phyloP scores from a whole-genome alignment of 2,329 filamentous ascomycete species.

The Fusarium ambrosium region DNA sequence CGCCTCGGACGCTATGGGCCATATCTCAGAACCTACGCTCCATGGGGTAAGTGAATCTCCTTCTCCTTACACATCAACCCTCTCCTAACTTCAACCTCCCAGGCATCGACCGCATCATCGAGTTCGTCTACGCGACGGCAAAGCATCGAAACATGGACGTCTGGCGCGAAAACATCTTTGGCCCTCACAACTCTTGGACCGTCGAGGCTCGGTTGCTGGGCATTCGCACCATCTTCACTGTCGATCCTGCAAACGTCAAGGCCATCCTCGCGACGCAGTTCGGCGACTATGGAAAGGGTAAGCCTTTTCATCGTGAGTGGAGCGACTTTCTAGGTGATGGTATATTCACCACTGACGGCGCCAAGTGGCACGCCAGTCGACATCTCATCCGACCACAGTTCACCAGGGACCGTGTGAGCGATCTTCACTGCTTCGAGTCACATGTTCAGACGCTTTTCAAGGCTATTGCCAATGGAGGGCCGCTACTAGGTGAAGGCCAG shows the following conservation, averaged over 20 bases:
- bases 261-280: constrained; percentile 92
- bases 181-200: constrained; percentile 63
- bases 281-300: constrained; percentile 84
- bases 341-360: constrained; percentile 85
- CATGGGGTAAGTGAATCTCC: constrained; percentile 58
- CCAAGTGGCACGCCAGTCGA: constrained; percentile 83
- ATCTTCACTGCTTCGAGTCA: constrained; percentile 84
- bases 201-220: constrained; percentile 69
- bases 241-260: constrained; percentile 91
- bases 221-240: constrained; percentile 78
- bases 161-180: constrained; percentile 69
- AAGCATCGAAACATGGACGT: constrained; percentile 70
- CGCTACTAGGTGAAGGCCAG: constrained; percentile 71
- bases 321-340: constrained; percentile 79
- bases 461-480: constrained; percentile 71
- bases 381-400: constrained; percentile 89
- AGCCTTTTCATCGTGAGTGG: constrained; percentile 81
- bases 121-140: constrained; percentile 66
- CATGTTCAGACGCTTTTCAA: constrained; percentile 82
- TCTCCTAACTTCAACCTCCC: not conserved
- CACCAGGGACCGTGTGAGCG: constrained; percentile 84
- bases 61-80: not conserved
- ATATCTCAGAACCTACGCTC: constrained; percentile 54
- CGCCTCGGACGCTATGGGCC: constrained; percentile 60
- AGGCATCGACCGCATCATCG: constrained; percentile 75